Evolutionary conservation across 2,329 filamentous ascomycete genomes (phyloP).

Genomic region (Colletotrichum sansevieriae): DNA sequence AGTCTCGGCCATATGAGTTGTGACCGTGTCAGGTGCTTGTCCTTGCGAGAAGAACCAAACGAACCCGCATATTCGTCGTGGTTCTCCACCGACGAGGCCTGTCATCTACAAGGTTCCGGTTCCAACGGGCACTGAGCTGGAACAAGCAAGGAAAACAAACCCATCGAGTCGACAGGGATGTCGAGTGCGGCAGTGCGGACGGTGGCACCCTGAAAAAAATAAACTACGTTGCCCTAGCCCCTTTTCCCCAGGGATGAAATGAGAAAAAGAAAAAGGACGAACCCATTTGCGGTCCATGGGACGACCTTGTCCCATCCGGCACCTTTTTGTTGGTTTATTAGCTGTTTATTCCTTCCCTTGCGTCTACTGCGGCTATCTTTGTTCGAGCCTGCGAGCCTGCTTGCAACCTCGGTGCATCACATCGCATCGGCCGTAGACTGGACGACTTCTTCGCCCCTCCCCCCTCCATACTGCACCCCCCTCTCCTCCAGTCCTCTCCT

Average conservation of each 20-base stretch:
- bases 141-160: constrained; percentile 1
- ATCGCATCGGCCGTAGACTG: constrained; percentile 12
- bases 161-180: constrained; percentile 9
- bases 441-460: constrained; percentile 3
- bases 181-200: constrained; percentile 1
- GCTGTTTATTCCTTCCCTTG: constrained; percentile 8
- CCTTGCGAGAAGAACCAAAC: background rate
- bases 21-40: constrained; percentile 5
- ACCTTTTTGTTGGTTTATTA: constrained; percentile 8
- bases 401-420: constrained; percentile 24
- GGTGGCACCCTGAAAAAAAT: constrained; percentile 20
- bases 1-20: constrained; percentile 10
- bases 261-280: constrained; percentile 13
- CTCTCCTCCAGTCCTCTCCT: background rate
- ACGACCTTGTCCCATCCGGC: constrained; percentile 34
- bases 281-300: constrained; percentile 29
- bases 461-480: constrained; percentile 6
- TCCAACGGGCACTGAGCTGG: background rate
- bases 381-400: background rate
- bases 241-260: constrained; percentile 8
- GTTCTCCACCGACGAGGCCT: constrained; percentile 5
- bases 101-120: constrained; percentile 5
- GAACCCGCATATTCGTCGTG: constrained; percentile 8
- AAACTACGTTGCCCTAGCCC: constrained; percentile 34
- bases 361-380: constrained; percentile 1